Conservation (phyloP, 352 stramenopile genomes). For the Phytophthora crassamura region DNA sequence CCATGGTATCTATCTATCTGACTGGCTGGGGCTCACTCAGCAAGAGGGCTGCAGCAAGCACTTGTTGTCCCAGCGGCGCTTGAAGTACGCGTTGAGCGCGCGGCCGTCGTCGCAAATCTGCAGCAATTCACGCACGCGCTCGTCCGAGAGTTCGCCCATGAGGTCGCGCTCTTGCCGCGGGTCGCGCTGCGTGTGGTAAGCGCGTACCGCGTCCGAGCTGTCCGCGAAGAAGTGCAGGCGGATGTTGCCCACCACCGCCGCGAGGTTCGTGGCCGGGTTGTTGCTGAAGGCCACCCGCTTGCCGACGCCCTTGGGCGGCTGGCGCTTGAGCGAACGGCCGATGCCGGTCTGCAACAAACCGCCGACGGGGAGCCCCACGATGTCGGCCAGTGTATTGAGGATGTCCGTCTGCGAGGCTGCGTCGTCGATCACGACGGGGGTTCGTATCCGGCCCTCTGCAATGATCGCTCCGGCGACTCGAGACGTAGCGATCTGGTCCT, state of each 20-base stretch:
- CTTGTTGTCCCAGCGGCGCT: constrained; percentile 50
- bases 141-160: constrained; percentile 40
- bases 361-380: constrained; percentile 55
- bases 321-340: constrained; percentile 67
- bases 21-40: constrained; percentile 4
- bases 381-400: constrained; percentile 74
- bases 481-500: constrained; percentile 54
- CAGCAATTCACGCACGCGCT: constrained; percentile 37
- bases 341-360: constrained; percentile 66
- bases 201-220: constrained; percentile 55
- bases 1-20: background rate
- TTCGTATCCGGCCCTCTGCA: constrained; percentile 54
- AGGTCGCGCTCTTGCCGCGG: constrained; percentile 52
- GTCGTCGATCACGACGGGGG: constrained; percentile 52
- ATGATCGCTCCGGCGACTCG: constrained; percentile 62
- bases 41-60: constrained; percentile 48
- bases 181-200: constrained; percentile 57
- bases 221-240: constrained; percentile 64
- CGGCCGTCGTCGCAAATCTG: constrained; percentile 50
- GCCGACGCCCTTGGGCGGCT: constrained; percentile 32
- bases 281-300: constrained; percentile 55
- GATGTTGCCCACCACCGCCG: constrained; percentile 55
- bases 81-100: constrained; percentile 58
- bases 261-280: constrained; percentile 65
- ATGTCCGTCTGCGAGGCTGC: constrained; percentile 58